phyloP scores from a whole-genome alignment of 306 rosid genomes.

The Spatholobus suberectus region DNA sequence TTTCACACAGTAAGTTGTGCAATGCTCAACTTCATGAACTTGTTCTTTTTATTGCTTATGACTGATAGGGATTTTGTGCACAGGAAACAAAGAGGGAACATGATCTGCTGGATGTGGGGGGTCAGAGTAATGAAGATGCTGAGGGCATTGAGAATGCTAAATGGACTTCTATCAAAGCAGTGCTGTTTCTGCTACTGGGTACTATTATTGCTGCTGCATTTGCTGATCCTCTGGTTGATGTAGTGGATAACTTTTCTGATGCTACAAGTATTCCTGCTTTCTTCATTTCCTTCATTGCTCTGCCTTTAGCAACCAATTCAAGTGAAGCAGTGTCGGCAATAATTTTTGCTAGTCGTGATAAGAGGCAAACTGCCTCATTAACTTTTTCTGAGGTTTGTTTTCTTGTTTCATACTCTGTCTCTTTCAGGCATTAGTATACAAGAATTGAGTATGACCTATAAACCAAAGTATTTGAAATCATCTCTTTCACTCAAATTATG shows the following conservation, averaged over 20 bases:
- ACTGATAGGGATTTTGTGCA: conserved; percentile 34
- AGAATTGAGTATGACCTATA: not conserved
- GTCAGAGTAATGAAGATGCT: conserved; percentile 50
- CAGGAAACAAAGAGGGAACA: conserved; percentile 82
- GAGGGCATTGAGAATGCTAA: conserved; percentile 52
- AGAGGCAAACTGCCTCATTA: conserved; percentile 78
- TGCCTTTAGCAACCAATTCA: conserved; percentile 92
- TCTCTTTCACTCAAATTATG: not conserved
- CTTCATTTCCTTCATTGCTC: conserved; percentile 87
- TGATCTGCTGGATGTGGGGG: conserved; percentile 65
- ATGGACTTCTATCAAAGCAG: conserved; percentile 65
- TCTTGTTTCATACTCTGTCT: conserved; percentile 13
- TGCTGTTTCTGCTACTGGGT: conserved; percentile 67
- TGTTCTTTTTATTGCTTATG: conserved; percentile 7
- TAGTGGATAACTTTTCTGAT: conserved; percentile 82
- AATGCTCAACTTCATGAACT: not conserved
- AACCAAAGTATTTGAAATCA: conserved; percentile 10
- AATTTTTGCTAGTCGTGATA: conserved; percentile 86
- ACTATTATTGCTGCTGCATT: conserved; percentile 76
- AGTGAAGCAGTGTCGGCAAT: conserved; percentile 94
- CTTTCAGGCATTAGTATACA: conserved; percentile 21
- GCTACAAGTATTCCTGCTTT: conserved; percentile 92
- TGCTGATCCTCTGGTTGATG: conserved; percentile 95
- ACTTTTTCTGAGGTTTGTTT: conserved; percentile 94
- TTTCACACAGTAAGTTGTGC: conserved; percentile 62